phyloP scores from a whole-genome alignment of 2,329 filamentous ascomycete species.

The Ophiostoma populinum region DNA sequence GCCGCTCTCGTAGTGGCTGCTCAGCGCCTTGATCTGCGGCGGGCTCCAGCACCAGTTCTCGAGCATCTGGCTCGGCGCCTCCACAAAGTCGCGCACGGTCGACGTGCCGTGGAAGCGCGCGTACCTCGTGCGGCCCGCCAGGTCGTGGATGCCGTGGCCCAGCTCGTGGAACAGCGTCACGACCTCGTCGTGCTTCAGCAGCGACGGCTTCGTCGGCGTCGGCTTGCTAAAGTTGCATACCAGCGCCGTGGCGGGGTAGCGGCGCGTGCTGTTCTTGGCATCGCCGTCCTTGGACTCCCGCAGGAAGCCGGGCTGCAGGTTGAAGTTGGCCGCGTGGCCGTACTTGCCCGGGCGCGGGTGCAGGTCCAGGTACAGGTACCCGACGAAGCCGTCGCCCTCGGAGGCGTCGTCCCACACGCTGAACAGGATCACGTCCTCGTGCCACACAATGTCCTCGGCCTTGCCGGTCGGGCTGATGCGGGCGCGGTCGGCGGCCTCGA shows the following conservation, averaged over 20 bases:
- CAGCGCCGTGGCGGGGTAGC: slow-evolving; percentile 62
- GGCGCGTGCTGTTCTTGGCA: slow-evolving; percentile 35
- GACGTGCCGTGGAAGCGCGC: slow-evolving; percentile 51
- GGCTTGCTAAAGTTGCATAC: slow-evolving; percentile 81
- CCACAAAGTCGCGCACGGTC: slow-evolving; percentile 51
- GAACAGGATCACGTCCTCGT: slow-evolving; percentile 68
- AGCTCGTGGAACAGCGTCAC: slow-evolving; percentile 70
- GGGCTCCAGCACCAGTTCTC: slow-evolving; percentile 64
- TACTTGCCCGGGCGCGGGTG: slow-evolving; percentile 71
- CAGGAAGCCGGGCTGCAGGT: slow-evolving; percentile 55
- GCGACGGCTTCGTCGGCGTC: slow-evolving; percentile 54
- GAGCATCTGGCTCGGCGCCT: slow-evolving; percentile 56
- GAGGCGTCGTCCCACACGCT: slow-evolving; percentile 65
- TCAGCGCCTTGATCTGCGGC: slow-evolving; percentile 46
- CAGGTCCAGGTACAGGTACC: slow-evolving; percentile 69
- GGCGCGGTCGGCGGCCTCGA: slow-evolving; percentile 44
- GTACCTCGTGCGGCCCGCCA: slow-evolving; percentile 44
- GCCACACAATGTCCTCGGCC: slow-evolving; percentile 60
- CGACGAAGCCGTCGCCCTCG: slow-evolving; percentile 56
- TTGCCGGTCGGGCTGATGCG: slow-evolving; percentile 49
- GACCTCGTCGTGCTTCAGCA: slow-evolving; percentile 70
- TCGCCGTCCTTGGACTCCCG: slow-evolving; percentile 37
- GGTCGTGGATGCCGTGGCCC: slow-evolving; percentile 53
- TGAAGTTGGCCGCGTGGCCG: slow-evolving; percentile 73
- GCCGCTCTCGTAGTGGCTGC: slow-evolving; percentile 53